Evolutionary conservation across 495 filamentous ascomycete species (phyloP).

Genomic region (Astrothelium subdiscretum): DNA sequence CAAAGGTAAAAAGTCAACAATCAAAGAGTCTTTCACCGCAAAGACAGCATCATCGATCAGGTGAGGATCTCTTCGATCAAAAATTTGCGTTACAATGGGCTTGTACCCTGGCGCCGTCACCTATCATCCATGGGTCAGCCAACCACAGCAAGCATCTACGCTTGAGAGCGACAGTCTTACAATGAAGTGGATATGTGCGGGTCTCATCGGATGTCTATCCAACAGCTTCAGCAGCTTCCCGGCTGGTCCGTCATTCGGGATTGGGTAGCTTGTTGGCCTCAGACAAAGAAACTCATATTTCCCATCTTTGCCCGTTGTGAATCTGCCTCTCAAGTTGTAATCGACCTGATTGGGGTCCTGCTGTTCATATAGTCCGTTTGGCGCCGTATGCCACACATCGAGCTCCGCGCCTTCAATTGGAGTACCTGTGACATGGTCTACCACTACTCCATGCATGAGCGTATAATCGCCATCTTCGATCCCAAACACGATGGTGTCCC

Average conservation of each 20-base stretch:
- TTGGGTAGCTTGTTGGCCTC: constrained; percentile 59
- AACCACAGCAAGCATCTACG: constrained; percentile 20
- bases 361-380: constrained; percentile 72
- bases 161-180: constrained; percentile 29
- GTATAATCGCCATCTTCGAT: constrained; percentile 43
- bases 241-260: constrained; percentile 54
- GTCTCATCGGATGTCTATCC: constrained; percentile 67
- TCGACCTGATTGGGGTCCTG: constrained; percentile 61
- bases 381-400: constrained; percentile 69
- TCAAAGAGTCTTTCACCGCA: constrained; percentile 62
- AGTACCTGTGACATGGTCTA: constrained; percentile 42
- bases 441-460: constrained; percentile 51
- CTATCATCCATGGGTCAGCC: constrained; percentile 1
- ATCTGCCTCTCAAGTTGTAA: constrained; percentile 62
- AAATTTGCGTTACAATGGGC: constrained; percentile 60
- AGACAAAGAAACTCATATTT: constrained; percentile 57
- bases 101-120: constrained; percentile 41
- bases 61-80: constrained; percentile 53
- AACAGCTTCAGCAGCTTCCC: constrained; percentile 42
- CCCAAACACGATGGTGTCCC: constrained; percentile 44
- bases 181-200: constrained; percentile 79
- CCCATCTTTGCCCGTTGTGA: constrained; percentile 53
- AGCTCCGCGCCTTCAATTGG: constrained; percentile 52
- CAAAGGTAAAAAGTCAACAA: constrained; percentile 52
- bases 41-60: constrained; percentile 59